Evolutionary conservation across 2,329 filamentous ascomycete species (phyloP).

Genomic region (Sporothrix curviconia): DNA sequence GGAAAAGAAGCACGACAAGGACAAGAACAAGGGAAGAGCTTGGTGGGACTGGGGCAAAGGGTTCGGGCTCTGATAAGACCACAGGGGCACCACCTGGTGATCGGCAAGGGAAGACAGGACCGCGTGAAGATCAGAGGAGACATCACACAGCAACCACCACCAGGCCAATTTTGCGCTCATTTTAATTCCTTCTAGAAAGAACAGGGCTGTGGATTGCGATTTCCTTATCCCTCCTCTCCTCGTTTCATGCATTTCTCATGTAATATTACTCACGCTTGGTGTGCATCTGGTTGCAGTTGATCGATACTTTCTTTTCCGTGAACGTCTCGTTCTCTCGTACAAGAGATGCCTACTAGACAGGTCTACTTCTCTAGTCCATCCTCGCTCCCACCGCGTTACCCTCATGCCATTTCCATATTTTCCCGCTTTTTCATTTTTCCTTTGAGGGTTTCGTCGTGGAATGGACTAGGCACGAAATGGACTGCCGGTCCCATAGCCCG

Average conservation of each 20-base stretch:
- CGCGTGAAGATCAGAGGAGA: slow-evolving; percentile 6
- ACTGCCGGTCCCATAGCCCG: not conserved
- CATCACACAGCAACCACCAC: not conserved
- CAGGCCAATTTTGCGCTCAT: not conserved
- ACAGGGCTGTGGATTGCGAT: too few relatives aligned
- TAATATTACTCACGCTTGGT: too few relatives aligned
- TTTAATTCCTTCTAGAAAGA: not conserved
- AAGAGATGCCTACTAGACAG: too few relatives aligned
- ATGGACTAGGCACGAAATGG: not conserved
- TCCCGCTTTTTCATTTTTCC: not conserved
- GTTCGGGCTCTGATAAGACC: not conserved
- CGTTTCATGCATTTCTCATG: too few relatives aligned
- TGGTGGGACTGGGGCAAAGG: not conserved
- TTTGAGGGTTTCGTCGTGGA: too few relatives aligned
- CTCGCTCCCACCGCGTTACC: not conserved
- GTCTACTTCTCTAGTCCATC: too few relatives aligned
- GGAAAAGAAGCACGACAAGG: not conserved
- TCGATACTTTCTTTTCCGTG: too few relatives aligned
- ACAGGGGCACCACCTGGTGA: not conserved
- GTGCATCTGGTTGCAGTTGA: too few relatives aligned
- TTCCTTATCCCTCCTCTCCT: not conserved
- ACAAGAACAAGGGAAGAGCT: not conserved
- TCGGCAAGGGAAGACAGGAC: slow-evolving; percentile 6
- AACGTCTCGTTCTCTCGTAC: too few relatives aligned
- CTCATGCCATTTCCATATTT: not conserved